Evolutionary conservation across 2,329 filamentous ascomycete species (phyloP).

Genomic region (Elsinoe ampelina): DNA sequence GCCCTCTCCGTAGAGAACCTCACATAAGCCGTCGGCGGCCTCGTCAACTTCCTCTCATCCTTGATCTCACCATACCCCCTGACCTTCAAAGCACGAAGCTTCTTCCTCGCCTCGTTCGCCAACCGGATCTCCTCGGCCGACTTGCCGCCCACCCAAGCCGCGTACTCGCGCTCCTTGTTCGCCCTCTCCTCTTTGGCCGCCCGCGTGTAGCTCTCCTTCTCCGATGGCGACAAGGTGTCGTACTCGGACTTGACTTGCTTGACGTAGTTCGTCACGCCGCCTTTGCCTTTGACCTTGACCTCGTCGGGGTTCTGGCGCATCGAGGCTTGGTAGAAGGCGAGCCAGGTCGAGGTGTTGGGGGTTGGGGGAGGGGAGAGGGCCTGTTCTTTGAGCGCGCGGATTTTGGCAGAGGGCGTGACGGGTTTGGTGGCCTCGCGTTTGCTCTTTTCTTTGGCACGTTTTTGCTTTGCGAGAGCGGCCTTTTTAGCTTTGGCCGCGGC

Average conservation of each 20-base stretch:
- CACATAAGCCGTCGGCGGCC: slow-evolving; percentile 30
- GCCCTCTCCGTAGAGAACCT: slow-evolving; percentile 39
- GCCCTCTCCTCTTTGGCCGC: slow-evolving; percentile 20
- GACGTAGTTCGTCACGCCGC: slow-evolving; percentile 48
- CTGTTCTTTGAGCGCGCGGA: slow-evolving; percentile 28
- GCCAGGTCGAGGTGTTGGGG: slow-evolving; percentile 19
- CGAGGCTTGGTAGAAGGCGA: slow-evolving; percentile 25
- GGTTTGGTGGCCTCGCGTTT: slow-evolving; percentile 13
- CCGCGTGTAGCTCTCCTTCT: slow-evolving; percentile 8
- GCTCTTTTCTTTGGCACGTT: slow-evolving; percentile 4
- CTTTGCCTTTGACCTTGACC: slow-evolving; percentile 35
- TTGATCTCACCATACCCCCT: slow-evolving; percentile 29
- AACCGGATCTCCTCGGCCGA: slow-evolving; percentile 48
- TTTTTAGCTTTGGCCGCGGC: slow-evolving; percentile 2
- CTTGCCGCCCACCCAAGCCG: slow-evolving; percentile 46
- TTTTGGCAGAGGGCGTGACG: slow-evolving; percentile 14
- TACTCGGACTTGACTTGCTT: slow-evolving; percentile 44
- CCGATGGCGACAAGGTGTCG: neutral
- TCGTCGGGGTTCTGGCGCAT: slow-evolving; percentile 19
- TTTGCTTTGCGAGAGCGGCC: neutral
- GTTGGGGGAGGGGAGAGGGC: slow-evolving; percentile 31
- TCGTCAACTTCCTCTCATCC: slow-evolving; percentile 48
- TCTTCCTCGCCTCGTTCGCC: slow-evolving; percentile 49
- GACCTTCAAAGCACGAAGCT: slow-evolving; percentile 22
- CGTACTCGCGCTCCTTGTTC: slow-evolving; percentile 33